Conservation (phyloP, 1,284 basidiomycete genomes). For the Fomes fomentarius region DNA sequence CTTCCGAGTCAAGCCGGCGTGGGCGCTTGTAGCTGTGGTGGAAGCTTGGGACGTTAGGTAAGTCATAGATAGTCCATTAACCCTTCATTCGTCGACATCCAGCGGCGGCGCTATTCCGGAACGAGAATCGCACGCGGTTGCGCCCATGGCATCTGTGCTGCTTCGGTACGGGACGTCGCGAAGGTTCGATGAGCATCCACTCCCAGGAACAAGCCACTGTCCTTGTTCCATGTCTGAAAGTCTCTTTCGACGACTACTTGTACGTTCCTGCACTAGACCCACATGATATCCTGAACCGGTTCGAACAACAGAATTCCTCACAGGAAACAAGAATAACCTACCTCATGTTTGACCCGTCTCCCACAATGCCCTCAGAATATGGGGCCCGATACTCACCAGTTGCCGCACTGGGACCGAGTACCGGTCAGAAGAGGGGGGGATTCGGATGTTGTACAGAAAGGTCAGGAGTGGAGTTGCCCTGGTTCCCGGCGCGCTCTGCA, state of each 20-base stretch:
- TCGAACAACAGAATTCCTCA: not conserved
- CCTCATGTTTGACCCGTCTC: not conserved
- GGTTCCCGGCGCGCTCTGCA: no score
- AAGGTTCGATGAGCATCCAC: not conserved
- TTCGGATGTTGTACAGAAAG: no score
- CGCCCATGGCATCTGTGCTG: not conserved
- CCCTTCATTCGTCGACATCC: not conserved
- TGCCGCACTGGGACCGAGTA: not conserved
- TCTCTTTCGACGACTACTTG: slow-evolving; percentile 1
- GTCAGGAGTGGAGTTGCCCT: no score
- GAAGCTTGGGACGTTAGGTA: not conserved
- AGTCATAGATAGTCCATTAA: slow-evolving; percentile 2
- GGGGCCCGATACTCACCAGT: not conserved
- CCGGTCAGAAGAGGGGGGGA: no score
- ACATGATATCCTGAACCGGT: slow-evolving; percentile 5
- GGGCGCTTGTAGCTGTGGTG: no score
- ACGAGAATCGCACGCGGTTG: not conserved
- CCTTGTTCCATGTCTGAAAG: slow-evolving; percentile 14
- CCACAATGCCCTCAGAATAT: not conserved
- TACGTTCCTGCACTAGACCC: not conserved
- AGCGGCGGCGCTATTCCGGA: not conserved
- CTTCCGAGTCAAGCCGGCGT: no score
- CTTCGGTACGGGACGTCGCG: not conserved
- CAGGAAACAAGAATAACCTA: not conserved
- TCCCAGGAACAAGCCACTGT: not conserved